Evolutionary conservation across 768 basidiomycete species (phyloP), one percentile per base, ranked within the genome.

Genomic region (Zangia roseola): DNA sequence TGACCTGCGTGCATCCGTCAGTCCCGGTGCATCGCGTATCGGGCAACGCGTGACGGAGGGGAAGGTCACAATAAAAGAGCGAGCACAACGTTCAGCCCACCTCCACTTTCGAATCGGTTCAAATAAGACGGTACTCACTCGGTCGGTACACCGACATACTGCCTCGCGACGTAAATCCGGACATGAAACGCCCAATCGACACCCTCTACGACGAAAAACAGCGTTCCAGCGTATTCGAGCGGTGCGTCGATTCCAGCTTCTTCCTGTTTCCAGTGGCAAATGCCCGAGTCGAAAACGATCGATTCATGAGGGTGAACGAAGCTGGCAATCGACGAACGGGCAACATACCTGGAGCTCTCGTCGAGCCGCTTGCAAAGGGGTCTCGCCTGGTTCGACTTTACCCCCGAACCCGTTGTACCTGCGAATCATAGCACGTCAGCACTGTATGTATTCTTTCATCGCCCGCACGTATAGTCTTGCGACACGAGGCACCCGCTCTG

Each of bases 331-430:
- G 19, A 13, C 21, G 16, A 9, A 13, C 16, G 13, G 24, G 17
- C 10, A 37, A 19, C 53, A 26, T 26, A 83, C 86, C 72, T 83
- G 59, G 25, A 86, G 74, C 61, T 85, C 92, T n/a, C 92, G 82
- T n/a, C 67, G 58, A 4, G 92, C 92, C 10, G 90, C 91, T 59
- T 87, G 69, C 0, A 71, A 56, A 16, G 82, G 69, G 0, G 84
- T 82, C 66, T 95, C 92, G 5, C 78, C 80, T 3, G 75, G 67
- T 49, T 94, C 90, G 9, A 90, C 82, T 67, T 95, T 95, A 10
- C 92, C 92, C 16, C 90, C 91, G 56, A 93, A 94, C 4, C 92
- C 92, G 53, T 94, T 94, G 60, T 80, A 92, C 59, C 91, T 92
- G 57, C 4, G 4, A 28, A 20, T 21, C 39, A 38, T n/a, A 21